Conservation (phyloP, 2,329 filamentous ascomycete genomes). For the Xylaria sp. region DNA sequence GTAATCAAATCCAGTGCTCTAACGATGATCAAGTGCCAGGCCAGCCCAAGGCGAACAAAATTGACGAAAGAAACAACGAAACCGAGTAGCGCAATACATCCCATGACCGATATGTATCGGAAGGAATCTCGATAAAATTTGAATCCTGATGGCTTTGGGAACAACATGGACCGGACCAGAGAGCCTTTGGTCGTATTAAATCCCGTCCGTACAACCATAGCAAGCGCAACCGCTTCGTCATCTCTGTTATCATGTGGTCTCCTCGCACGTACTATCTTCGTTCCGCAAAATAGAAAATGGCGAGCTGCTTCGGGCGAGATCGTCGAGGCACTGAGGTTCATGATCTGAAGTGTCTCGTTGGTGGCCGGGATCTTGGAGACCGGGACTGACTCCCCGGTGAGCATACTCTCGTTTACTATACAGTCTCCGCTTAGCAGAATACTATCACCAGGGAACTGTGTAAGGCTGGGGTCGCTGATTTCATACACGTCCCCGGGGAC, state of each 20-base stretch:
- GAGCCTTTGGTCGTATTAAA: constrained; percentile 99
- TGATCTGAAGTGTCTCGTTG: constrained; percentile 77
- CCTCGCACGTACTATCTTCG: constrained; percentile 90
- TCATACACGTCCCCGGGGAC: constrained; percentile 98
- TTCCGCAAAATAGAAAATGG: constrained; percentile 93
- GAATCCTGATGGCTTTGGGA: constrained; percentile 97
- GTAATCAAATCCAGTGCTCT: constrained; percentile 95
- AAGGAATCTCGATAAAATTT: constrained; percentile 99
- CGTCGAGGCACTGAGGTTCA: constrained; percentile 83
- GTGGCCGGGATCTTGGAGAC: constrained; percentile 90
- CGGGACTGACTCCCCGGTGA: constrained; percentile 96
- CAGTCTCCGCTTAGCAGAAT: constrained; percentile 92
- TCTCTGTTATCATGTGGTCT: constrained; percentile 86
- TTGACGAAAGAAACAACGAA: constrained; percentile 94
- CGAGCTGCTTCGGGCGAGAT: constrained; percentile 85
- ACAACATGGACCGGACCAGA: constrained; percentile 95
- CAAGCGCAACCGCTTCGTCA: constrained; percentile 89
- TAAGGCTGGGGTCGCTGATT: constrained; percentile 89
- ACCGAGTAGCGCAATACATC: constrained; percentile 81
- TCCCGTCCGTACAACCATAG: constrained; percentile 91
- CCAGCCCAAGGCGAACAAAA: constrained; percentile 84
- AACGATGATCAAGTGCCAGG: constrained; percentile 91
- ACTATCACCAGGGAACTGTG: constrained; percentile 91
- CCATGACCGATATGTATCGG: constrained; percentile 98
- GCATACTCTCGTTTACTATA: constrained; percentile 99